These are phyloP conservation scores for Fomes fomentarius DNA, from an alignment of 1,284 basidiomycete genomes.

Conservation along the genomic window DNA sequence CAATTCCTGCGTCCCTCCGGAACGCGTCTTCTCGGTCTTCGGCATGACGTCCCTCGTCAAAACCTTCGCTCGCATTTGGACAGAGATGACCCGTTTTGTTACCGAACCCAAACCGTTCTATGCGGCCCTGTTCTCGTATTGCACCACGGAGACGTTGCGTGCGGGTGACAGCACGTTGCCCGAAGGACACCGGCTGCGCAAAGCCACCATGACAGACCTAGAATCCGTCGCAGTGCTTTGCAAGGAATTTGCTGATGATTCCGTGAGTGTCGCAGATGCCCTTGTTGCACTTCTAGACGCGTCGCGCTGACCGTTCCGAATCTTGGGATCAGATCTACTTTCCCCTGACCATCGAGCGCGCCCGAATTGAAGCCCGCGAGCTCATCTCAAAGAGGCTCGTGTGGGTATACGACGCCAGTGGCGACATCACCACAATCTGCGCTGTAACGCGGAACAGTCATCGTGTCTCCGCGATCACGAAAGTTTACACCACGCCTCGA, in stretches of 20 bases:
- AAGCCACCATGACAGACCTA: constrained; percentile 39
- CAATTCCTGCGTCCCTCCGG: constrained; percentile 39
- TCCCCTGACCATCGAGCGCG: constrained; percentile 39
- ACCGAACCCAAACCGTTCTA: constrained; percentile 46
- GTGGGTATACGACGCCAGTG: constrained; percentile 49
- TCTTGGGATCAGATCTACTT: constrained; percentile 37
- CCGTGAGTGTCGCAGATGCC: constrained; percentile 35
- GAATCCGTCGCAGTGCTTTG: constrained; percentile 44
- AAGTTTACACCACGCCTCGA: constrained; percentile 49
- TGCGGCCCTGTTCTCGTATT: constrained; percentile 44
- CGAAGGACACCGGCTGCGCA: constrained; percentile 35
- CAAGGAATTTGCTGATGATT: constrained; percentile 50
- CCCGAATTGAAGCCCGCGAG: constrained; percentile 43
- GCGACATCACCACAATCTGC: constrained; percentile 48
- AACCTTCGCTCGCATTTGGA: constrained; percentile 43
- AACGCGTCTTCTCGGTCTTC: constrained; percentile 53
- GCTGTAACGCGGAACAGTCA: constrained; percentile 49
- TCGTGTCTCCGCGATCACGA: constrained; percentile 50
- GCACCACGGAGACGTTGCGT: constrained; percentile 40
- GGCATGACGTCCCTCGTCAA: constrained; percentile 42
- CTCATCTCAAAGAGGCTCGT: constrained; percentile 45
- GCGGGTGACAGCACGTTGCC: constrained; percentile 28
- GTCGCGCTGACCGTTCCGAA: constrained; percentile 8
- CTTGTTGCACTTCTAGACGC: neutral
- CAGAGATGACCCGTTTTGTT: constrained; percentile 37